These are phyloP conservation scores for Coemansia sp. DNA, from an alignment of 192 early-diverging fungal genomes.

Conservation along the genomic window DNA sequence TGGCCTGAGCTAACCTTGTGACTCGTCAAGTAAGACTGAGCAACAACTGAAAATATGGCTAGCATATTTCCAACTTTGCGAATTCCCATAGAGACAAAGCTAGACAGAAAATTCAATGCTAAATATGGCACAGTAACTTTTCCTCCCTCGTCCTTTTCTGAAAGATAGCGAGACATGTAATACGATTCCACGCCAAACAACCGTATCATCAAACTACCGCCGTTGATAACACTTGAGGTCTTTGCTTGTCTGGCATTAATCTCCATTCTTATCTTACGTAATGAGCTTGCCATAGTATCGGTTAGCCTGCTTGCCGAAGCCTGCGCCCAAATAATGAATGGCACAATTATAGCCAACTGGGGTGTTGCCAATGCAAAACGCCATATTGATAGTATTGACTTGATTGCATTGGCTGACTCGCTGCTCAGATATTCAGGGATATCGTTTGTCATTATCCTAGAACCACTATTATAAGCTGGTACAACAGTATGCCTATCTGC, in stretches of 20 bases:
- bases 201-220: too few relatives aligned
- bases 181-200: too few relatives aligned
- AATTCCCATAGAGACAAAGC: conserved; percentile 55
- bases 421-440: too few relatives aligned
- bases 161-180: too few relatives aligned
- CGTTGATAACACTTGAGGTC: too few relatives aligned
- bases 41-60: not conserved
- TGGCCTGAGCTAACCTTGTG: too few relatives aligned
- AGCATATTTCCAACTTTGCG: conserved; percentile 38
- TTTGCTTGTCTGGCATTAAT: not conserved
- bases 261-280: not conserved
- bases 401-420: too few relatives aligned
- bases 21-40: too few relatives aligned
- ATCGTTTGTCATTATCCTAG: not conserved
- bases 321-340: conserved; percentile 9
- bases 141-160: too few relatives aligned
- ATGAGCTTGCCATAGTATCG: not conserved
- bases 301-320: not conserved
- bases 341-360: conserved; percentile 16
- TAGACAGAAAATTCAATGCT: conserved; percentile 64
- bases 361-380: conserved; percentile 3
- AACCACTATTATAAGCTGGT: not conserved
- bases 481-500: conserved; percentile 3
- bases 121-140: conserved; percentile 13
- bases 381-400: too few relatives aligned